Conservation (phyloP, 2,329 filamentous ascomycete species). For the Fusarium sublunatum region DNA sequence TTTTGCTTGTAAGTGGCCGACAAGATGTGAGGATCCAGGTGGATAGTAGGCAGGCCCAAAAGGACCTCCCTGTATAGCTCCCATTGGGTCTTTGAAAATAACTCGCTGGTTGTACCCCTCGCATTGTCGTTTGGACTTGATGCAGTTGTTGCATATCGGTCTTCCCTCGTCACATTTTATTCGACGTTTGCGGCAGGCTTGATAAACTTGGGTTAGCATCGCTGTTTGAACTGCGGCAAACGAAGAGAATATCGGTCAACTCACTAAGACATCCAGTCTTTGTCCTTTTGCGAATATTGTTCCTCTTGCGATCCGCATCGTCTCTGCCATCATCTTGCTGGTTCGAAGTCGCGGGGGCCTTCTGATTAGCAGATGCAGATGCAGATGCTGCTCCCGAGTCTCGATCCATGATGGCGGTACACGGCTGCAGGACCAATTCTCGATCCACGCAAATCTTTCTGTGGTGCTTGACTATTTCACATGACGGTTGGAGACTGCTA, state of each 20-base stretch:
- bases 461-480: conserved; percentile 29
- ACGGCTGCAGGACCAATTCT: conserved; percentile 14
- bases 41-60: conserved; percentile 58
- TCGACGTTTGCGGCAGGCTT: conserved; percentile 90
- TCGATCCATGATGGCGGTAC: conserved; percentile 35
- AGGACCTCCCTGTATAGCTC: conserved; percentile 58
- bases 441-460: conserved; percentile 24
- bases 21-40: conserved; percentile 51
- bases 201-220: conserved; percentile 39
- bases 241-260: conserved; percentile 49
- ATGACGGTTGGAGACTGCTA: conserved; percentile 32
- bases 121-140: conserved; percentile 85
- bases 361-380: conserved; percentile 24
- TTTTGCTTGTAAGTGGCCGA: conserved; percentile 51
- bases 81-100: conserved; percentile 77
- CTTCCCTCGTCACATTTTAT: conserved; percentile 97
- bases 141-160: conserved; percentile 84
- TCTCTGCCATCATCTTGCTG: conserved; percentile 54
- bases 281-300: conserved; percentile 74
- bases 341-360: conserved; percentile 48
- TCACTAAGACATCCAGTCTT: conserved; percentile 93
- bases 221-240: background rate
- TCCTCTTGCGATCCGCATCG: conserved; percentile 59
- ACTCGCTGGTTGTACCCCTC: conserved; percentile 87
- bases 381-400: conserved; percentile 24